Evolutionary conservation across 2,329 filamentous ascomycete species (phyloP).

Genomic region (Davidsoniella virescens): DNA sequence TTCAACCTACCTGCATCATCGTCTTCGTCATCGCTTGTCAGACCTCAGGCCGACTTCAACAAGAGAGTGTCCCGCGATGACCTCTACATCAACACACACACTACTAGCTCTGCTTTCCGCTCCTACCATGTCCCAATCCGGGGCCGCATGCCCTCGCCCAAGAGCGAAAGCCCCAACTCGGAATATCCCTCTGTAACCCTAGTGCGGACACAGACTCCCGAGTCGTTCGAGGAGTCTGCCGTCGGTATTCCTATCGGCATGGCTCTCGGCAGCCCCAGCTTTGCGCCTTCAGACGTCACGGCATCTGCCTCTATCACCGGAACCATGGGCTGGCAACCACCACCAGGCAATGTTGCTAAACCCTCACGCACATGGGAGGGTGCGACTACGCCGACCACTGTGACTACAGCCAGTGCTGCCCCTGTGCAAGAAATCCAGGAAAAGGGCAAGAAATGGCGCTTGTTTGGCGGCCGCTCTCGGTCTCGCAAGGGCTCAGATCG

Average conservation of each 20-base stretch:
- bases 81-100: slow-evolving; percentile 20
- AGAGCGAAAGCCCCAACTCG: slow-evolving; percentile 22
- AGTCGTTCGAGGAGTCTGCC: slow-evolving; percentile 24
- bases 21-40: slow-evolving; percentile 8
- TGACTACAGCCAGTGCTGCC: neutral
- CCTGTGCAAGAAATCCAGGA: slow-evolving; percentile 7
- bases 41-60: slow-evolving; percentile 9
- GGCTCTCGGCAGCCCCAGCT: slow-evolving; percentile 52
- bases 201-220: slow-evolving; percentile 26
- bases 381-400: neutral
- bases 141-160: slow-evolving; percentile 27
- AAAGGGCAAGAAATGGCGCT: slow-evolving; percentile 12
- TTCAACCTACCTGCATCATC: slow-evolving; percentile 2
- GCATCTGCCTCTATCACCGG: neutral
- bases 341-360: neutral
- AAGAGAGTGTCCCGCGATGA: slow-evolving; percentile 32
- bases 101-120: slow-evolving; percentile 20
- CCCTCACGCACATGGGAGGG: neutral
- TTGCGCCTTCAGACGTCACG: neutral
- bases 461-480: slow-evolving; percentile 13
- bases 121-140: slow-evolving; percentile 27
- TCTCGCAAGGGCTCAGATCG: slow-evolving; percentile 5
- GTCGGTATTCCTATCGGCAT: slow-evolving; percentile 43
- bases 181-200: slow-evolving; percentile 20
- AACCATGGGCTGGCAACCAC: neutral